Conservation (phyloP, 2,329 filamentous ascomycete species). For the Pseudopyricularia javanii region DNA sequence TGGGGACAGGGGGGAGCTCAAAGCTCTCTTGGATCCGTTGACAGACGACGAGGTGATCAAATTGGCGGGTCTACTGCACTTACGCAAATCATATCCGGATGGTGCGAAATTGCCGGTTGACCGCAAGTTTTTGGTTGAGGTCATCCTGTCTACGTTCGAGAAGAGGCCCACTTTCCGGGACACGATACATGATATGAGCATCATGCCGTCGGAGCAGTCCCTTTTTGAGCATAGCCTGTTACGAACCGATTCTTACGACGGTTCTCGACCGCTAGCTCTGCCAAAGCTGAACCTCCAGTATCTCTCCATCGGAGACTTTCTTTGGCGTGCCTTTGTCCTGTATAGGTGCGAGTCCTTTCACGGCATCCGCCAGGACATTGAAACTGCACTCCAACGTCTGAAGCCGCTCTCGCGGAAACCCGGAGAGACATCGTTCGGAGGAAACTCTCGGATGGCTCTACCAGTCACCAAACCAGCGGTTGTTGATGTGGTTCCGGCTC, state of each 20-base stretch:
- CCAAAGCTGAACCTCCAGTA: conserved; percentile 96
- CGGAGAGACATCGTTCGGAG: conserved; percentile 63
- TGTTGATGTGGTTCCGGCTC: conserved; percentile 70
- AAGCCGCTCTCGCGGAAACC: conserved; percentile 53
- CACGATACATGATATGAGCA: conserved; percentile 51
- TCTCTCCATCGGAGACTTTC: conserved; percentile 83
- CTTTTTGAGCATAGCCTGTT: conserved; percentile 71
- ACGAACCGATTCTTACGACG: conserved; percentile 77
- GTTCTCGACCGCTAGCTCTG: conserved; percentile 74
- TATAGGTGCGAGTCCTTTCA: conserved; percentile 90
- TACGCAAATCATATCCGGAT: conserved; percentile 73
- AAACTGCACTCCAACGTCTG: conserved; percentile 67
- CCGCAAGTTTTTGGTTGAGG: conserved; percentile 55
- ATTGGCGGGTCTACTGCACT: conserved; percentile 59
- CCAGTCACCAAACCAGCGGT: conserved; percentile 78
- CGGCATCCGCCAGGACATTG: conserved; percentile 82
- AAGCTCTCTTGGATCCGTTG: conserved; percentile 60
- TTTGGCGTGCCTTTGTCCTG: conserved; percentile 88
- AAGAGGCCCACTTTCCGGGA: conserved; percentile 75
- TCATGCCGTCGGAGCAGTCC: conserved; percentile 72
- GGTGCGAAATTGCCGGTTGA: conserved; percentile 51
- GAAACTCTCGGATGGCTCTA: conserved; percentile 85
- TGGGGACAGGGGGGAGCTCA: conserved; percentile 66
- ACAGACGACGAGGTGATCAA: conserved; percentile 61
- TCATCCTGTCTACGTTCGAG: conserved; percentile 65